Percentiles rank a stretch among this genome's conserved stretches.
Conservation (phyloP, 805 yeast species). For the Torulaspora quercuum region DNA sequence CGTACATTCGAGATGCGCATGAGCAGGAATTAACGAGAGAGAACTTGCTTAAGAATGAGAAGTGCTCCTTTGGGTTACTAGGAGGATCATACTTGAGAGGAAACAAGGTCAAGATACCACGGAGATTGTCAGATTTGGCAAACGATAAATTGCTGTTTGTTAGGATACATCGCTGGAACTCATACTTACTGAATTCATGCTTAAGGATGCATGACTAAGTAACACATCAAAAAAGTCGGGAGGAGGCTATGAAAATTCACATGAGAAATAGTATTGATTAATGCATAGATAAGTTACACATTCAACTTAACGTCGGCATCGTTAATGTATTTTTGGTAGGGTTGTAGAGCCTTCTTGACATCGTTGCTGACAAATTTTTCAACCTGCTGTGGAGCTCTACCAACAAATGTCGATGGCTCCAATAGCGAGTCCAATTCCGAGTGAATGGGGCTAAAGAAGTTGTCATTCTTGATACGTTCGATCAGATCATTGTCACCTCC, state of each 20-base stretch:
- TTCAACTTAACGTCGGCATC: constrained; percentile 70
- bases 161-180: constrained; percentile 59
- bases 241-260: background rate
- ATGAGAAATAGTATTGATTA: background rate
- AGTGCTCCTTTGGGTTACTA: constrained; percentile 38
- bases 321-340: constrained; percentile 57
- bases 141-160: constrained; percentile 54
- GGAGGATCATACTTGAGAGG: constrained; percentile 51
- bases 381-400: constrained; percentile 98
- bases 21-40: constrained; percentile 27
- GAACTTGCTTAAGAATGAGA: constrained; percentile 35
- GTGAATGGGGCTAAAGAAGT: constrained; percentile 88
- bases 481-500: constrained; percentile 98
- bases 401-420: constrained; percentile 92
- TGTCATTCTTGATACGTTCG: constrained; percentile 73
- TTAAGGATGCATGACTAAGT: constrained; percentile 9
- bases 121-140: constrained; percentile 51
- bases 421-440: constrained; percentile 71
- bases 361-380: constrained; percentile 85
- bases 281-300: constrained; percentile 47
- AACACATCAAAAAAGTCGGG: no score
- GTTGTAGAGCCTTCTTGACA: constrained; percentile 76
- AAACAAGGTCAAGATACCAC: constrained; percentile 51
- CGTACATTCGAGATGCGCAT: constrained; percentile 38
- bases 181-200: constrained; percentile 43